A percentile compares a stretch with the other conserved stretches of the same genome.
phyloP scores from a whole-genome alignment of 2,329 filamentous ascomycete genomes.

The Trichophyton simii region DNA sequence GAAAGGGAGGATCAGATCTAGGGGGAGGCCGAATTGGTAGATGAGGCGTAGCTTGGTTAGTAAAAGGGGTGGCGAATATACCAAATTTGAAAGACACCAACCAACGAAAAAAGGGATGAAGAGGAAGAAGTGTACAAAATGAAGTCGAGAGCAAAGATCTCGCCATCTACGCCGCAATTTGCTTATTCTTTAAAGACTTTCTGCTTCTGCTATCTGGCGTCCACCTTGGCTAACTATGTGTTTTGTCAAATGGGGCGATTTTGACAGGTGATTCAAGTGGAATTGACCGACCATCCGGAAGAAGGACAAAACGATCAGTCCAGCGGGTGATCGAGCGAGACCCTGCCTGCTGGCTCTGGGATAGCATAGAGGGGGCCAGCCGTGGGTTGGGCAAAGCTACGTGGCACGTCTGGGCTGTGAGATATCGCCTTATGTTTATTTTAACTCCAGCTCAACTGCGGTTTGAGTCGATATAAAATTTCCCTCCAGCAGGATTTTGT shows the following conservation, averaged over 20 bases:
- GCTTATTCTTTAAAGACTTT: neutral
- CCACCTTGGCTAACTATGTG: neutral
- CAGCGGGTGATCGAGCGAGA: neutral
- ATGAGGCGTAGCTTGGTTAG: no score
- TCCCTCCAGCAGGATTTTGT: neutral
- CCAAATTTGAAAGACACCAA: no score
- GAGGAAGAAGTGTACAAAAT: no score
- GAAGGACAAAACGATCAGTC: neutral
- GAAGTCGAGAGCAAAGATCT: no score
- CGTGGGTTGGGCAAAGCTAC: neutral
- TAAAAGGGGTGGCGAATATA: no score
- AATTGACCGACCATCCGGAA: neutral
- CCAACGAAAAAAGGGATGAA: no score
- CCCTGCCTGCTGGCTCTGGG: neutral
- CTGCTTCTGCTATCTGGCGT: neutral
- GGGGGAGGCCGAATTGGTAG: no score
- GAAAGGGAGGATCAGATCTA: neutral
- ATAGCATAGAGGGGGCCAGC: neutral
- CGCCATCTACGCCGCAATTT: neutral
- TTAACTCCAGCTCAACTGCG: slow-evolving; percentile 1
- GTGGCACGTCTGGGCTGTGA: slow-evolving; percentile 3
- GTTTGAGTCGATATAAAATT: neutral
- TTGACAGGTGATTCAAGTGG: neutral
- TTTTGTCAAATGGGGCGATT: neutral
- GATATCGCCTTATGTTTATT: slow-evolving; percentile 3